Evolutionary conservation across 208 protist species (phyloP).

Genomic region (Naegleria gruberi): DNA sequence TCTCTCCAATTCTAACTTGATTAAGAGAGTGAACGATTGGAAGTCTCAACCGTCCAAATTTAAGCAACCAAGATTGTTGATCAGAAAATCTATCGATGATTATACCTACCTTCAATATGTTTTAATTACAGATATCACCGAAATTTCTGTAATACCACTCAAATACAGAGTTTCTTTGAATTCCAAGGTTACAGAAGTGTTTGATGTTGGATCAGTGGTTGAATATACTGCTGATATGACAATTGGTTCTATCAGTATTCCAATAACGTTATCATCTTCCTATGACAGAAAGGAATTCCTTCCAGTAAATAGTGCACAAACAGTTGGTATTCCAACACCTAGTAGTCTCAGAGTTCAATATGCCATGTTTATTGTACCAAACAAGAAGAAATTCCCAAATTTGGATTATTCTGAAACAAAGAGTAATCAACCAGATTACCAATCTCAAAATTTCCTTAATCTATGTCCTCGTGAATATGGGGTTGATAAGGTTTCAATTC

Average conservation of each 20-base stretch:
- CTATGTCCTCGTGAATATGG: background rate
- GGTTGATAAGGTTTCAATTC: background rate
- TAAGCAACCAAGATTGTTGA: background rate
- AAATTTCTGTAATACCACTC: background rate
- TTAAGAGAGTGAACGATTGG: background rate
- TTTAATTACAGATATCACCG: background rate
- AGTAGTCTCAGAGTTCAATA: background rate
- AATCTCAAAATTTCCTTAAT: background rate
- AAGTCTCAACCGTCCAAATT: background rate
- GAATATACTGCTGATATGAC: background rate
- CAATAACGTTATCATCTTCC: background rate
- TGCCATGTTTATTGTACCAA: background rate
- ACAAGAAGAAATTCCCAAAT: background rate
- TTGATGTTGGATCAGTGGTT: background rate
- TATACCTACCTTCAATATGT: background rate
- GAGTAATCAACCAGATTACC: background rate
- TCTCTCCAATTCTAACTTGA: background rate
- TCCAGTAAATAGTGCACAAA: background rate
- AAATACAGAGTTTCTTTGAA: background rate
- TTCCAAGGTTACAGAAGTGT: background rate
- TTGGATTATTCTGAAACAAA: background rate
- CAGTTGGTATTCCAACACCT: background rate
- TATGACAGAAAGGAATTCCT: background rate
- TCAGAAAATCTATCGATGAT: background rate
- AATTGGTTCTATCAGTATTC: background rate